phyloP scores from a whole-genome alignment of 805 yeast genomes.

The Candida silvicultrix region DNA sequence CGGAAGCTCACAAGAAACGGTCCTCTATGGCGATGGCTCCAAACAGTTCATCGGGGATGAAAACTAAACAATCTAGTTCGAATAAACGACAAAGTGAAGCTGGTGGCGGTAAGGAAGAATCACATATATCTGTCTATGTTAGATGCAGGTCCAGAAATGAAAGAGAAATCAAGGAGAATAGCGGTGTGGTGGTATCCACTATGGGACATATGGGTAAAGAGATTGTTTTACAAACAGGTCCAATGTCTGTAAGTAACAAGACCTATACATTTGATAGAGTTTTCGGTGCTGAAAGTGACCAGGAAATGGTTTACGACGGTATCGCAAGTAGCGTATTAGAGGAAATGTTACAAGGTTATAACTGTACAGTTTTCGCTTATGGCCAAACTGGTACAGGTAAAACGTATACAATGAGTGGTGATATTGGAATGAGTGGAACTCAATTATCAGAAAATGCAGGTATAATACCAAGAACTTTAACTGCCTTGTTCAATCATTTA shows the following conservation, averaged over 20 bases:
- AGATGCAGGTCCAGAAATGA: conserved; percentile 52
- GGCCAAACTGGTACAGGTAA: conserved; percentile 90
- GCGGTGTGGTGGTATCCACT: conserved; percentile 50
- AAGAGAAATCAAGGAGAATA: conserved; percentile 46
- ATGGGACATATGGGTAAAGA: conserved; percentile 39
- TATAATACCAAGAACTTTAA: conserved; percentile 55
- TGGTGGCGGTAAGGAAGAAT: conserved; percentile 12
- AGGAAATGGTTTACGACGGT: conserved; percentile 55
- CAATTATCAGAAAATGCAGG: conserved; percentile 47
- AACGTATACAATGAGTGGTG: conserved; percentile 76
- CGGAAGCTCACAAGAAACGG: neutral
- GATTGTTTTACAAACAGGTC: conserved; percentile 37
- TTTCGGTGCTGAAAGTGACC: conserved; percentile 78
- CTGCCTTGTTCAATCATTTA: conserved; percentile 47
- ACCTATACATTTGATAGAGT: conserved; percentile 71
- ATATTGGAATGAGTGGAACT: conserved; percentile 30
- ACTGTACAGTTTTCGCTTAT: conserved; percentile 77
- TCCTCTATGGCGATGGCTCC: neutral
- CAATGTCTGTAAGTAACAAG: conserved; percentile 29
- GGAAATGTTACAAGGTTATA: conserved; percentile 68
- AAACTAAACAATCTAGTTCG: conserved; percentile 16
- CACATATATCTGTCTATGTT: conserved; percentile 48
- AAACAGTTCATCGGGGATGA: conserved; percentile 6
- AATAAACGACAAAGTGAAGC: conserved; percentile 10
- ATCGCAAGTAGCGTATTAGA: conserved; percentile 50